Conservation (phyloP, 441 rosid genomes). For the Populus tomentosa region DNA sequence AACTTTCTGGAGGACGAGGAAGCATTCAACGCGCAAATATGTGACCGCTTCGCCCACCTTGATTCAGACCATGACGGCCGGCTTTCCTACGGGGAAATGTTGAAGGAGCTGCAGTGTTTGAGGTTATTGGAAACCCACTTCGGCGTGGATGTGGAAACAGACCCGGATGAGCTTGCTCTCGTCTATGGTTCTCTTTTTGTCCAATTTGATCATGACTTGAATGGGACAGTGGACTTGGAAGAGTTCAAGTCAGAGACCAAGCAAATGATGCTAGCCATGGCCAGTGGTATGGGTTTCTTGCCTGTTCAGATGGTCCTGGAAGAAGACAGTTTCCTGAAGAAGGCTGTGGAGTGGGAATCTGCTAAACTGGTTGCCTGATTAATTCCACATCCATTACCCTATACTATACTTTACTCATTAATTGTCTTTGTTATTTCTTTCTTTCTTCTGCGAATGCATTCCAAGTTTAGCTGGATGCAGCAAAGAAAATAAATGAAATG, state of each 20-base stretch:
- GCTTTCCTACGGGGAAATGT: conserved; percentile 36
- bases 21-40: no score
- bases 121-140: conserved; percentile 43
- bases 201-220: no score
- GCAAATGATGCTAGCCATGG: no score
- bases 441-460: no score
- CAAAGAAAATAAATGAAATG: background rate
- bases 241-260: no score
- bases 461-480: background rate
- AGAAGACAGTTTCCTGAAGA: conserved; percentile 39
- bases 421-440: background rate
- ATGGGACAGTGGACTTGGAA: no score
- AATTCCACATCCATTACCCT: background rate
- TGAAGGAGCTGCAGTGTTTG: conserved; percentile 36
- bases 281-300: no score
- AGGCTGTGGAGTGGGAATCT: conserved; percentile 37
- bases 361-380: background rate
- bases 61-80: conserved; percentile 18
- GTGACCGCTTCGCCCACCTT: no score
- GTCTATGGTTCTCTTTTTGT: no score
- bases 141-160: conserved; percentile 23
- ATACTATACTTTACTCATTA: background rate
- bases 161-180: no score
- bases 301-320: conserved; percentile 16
- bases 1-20: background rate